These are phyloP conservation scores for Phytopythium aichiense DNA, from an alignment of 352 stramenopile species.

Conservation along the genomic window DNA sequence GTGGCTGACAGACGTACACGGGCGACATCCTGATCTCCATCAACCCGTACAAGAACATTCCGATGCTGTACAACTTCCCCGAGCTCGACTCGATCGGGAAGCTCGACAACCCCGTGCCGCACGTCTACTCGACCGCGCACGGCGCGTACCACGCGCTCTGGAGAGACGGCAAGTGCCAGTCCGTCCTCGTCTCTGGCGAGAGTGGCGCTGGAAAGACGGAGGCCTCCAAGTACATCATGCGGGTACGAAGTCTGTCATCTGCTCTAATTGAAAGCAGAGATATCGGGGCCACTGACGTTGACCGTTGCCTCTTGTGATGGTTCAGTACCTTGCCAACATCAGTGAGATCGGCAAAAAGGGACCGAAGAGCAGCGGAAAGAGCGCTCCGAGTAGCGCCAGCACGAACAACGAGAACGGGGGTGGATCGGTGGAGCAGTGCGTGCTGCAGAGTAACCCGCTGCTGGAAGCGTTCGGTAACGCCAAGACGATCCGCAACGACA, in stretches of 20 bases:
- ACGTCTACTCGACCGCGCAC: conserved; percentile 84
- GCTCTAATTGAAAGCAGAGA: not conserved
- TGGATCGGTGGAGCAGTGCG: conserved; percentile 85
- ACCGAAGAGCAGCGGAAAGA: conserved; percentile 59
- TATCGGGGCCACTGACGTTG: conserved; percentile 5
- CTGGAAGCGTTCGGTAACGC: conserved; percentile 92
- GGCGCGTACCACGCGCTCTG: conserved; percentile 77
- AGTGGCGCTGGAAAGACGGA: conserved; percentile 87
- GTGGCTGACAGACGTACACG: conserved; percentile 78
- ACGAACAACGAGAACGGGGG: conserved; percentile 10
- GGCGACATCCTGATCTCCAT: conserved; percentile 95
- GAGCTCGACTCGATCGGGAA: conserved; percentile 86
- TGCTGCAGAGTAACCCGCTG: conserved; percentile 91
- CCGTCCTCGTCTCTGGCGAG: conserved; percentile 84
- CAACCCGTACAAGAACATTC: conserved; percentile 96
- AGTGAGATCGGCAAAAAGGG: conserved; percentile 84
- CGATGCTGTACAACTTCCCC: conserved; percentile 89
- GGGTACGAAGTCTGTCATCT: conserved; percentile 30
- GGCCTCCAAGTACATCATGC: conserved; percentile 91
- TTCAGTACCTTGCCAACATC: conserved; percentile 86
- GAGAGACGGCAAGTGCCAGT: conserved; percentile 81
- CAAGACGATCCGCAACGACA: conserved; percentile 95
- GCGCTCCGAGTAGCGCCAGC: conserved; percentile 32
- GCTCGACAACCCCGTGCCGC: conserved; percentile 79
- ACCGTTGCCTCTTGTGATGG: conserved; percentile 4